Base-by-base conservation (phyloP, 164 flowering plant species). In the Dillenia suffruticosa region DNA sequence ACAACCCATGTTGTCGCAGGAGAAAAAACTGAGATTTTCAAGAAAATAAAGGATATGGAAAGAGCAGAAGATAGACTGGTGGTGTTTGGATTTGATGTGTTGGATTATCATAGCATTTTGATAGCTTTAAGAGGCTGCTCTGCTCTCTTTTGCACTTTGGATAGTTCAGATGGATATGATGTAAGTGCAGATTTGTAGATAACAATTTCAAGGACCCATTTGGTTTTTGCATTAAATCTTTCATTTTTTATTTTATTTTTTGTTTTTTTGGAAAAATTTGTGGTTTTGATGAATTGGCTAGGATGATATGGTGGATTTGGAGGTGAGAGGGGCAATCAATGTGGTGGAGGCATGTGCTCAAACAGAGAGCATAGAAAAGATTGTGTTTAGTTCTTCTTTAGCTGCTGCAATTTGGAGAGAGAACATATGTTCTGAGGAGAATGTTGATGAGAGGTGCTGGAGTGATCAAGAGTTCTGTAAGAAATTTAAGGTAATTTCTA, bases 291-390 rank as follows among this genome's bases (percentile, higher is more conserved):
- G 49, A 32, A 2, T 12, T 64, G 56, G 1, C 24, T 59, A 84
- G 87, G 88, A 85, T 9, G 59, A 70, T 53, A 67, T 57, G 63
- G 82, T 74, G 66, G 95, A 88, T 62, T 16, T 71, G 67, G 95
- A 88, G 75, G 87, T 84, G 49, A 82, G 87, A 74, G 94, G 84
- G 26, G 86, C 83, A 43, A 79, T 76, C 49, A 88, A 88, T 66
- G 89, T 85, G 56, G 76, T 85, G 57, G 94, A 88, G 63, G 94
- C 94, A 43, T 83, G 87, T 69, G 94, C 86, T 11, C 90, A 81
- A 52, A 76, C 81, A 40, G 77, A 78, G 4, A 74, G 70, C 14
- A 57, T 85, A 9, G 70, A 74, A 52, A 86, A 84, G 59, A 70
- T 84, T 59, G 76, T 88, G 6, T 86, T 82, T 61, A 81, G 66